Percentiles rank a stretch among this genome's conserved stretches.
phyloP scores from a whole-genome alignment of 2,329 filamentous ascomycete species.

The Colletotrichum gloeosporioides region DNA sequence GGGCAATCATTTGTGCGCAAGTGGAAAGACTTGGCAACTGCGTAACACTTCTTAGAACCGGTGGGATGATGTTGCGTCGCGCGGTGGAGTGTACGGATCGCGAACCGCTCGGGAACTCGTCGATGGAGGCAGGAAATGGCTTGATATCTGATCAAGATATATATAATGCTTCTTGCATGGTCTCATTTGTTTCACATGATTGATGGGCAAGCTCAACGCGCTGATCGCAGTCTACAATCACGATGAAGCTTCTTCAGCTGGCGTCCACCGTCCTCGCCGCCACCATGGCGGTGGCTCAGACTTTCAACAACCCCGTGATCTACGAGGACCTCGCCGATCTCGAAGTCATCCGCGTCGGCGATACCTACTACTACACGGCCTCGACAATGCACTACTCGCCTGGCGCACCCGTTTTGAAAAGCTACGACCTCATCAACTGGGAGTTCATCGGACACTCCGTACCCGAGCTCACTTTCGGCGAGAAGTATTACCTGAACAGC shows the following conservation, averaged over 20 bases:
- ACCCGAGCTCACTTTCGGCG: conserved; percentile 43
- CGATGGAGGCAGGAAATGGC: background rate
- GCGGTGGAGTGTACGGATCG: background rate
- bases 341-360: conserved; percentile 46
- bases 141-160: background rate
- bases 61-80: background rate
- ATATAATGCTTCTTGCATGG: background rate
- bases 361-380: conserved; percentile 51
- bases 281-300: background rate
- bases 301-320: conserved; percentile 52
- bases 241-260: background rate
- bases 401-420: conserved; percentile 53
- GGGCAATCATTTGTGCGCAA: conserved; percentile 17
- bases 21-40: background rate
- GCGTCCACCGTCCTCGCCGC: background rate
- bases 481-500: conserved; percentile 48
- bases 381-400: conserved; percentile 56
- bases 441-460: conserved; percentile 40
- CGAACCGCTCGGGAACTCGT: background rate
- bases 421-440: conserved; percentile 55
- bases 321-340: conserved; percentile 57
- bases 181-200: background rate
- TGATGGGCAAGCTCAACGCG: background rate
- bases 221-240: background rate
- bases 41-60: background rate